phyloP scores from a whole-genome alignment of 2,329 filamentous ascomycete species.

The Diaporthe vexans region DNA sequence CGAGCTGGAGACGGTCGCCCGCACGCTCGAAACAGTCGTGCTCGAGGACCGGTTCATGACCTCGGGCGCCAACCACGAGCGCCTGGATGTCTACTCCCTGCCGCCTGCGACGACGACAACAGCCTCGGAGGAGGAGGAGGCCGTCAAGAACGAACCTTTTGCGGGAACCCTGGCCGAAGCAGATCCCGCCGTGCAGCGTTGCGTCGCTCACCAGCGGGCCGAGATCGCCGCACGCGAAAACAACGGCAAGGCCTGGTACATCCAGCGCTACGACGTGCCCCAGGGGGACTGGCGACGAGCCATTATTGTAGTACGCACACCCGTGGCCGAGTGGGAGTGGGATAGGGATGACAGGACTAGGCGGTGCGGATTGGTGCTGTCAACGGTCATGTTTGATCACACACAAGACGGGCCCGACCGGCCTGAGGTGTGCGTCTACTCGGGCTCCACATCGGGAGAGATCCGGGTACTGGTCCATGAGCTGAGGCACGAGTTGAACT shows the following conservation, averaged over 20 bases:
- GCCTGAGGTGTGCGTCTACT: neutral
- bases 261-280: conserved; percentile 31
- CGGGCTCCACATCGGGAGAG: conserved; percentile 5
- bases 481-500: conserved; percentile 33
- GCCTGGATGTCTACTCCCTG: conserved; percentile 35
- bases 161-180: conserved; percentile 12
- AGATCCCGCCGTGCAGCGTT: conserved; percentile 23
- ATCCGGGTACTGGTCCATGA: neutral
- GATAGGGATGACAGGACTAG: no score
- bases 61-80: conserved; percentile 24
- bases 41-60: conserved; percentile 15
- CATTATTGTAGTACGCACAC: conserved; percentile 10
- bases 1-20: conserved; percentile 28
- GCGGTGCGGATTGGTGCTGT: no score
- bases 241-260: conserved; percentile 27
- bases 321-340: conserved; percentile 3
- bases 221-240: conserved; percentile 29
- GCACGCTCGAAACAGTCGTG: conserved; percentile 33
- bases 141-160: neutral
- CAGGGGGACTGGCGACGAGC: conserved; percentile 17
- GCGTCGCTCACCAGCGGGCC: conserved; percentile 27
- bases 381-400: no score
- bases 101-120: conserved; percentile 2
- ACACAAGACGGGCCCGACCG: no score
- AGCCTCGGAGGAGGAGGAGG: conserved; percentile 1